Base-by-base conservation (phyloP, 371 early-diverging fungal genomes). In the Saksenaea oblongispora region DNA sequence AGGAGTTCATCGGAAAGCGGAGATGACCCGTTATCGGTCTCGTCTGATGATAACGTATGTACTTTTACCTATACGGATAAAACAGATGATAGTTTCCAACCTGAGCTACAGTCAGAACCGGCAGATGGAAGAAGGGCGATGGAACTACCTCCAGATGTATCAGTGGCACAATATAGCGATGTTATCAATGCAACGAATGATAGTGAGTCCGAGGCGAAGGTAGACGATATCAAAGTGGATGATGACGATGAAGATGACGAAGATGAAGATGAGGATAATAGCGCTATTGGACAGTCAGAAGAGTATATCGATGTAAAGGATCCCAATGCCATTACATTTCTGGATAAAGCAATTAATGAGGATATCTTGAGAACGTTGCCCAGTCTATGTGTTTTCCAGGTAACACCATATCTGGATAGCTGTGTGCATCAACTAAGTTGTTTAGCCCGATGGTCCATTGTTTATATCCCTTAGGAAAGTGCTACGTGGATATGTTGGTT, bases 331-430 rank as follows among this genome's bases (percentile, higher is more conserved):
- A 65, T 70, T 17, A 66, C 65, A n/a, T 79, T 64, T 47, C 64
- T 80, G 31, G 66, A 72, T 54, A 77, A 82, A 56, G 68, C 71
- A 0, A 77, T 82, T 39, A 77, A 79, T 56, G 82, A 82, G 54
- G 82, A 82, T 61, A 82, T 82, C 22, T 34, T 79, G 37, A 69
- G 79, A n/a, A 82, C 82, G 7, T 61, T 82, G 17, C 82, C 82
- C 3, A 79, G 82, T 58, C 47, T 82, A 10, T 78, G 79, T 58
- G 82, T 82, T 2, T 82, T 82, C 56, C 82, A 81, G 72, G 82
- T 81, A 76, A 58, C 54, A 39, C 26, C n/a, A 35, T 26, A 13
- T 59, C 36, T 14, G 13, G 34, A 18, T 2, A 17, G 13, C 22
- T 15, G 37, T 51, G 31, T 31, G 7, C 0, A 14, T 31, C 5